Base-by-base conservation (phyloP, 2,329 filamentous ascomycete genomes). In the Sclerotinia glacialis region DNA sequence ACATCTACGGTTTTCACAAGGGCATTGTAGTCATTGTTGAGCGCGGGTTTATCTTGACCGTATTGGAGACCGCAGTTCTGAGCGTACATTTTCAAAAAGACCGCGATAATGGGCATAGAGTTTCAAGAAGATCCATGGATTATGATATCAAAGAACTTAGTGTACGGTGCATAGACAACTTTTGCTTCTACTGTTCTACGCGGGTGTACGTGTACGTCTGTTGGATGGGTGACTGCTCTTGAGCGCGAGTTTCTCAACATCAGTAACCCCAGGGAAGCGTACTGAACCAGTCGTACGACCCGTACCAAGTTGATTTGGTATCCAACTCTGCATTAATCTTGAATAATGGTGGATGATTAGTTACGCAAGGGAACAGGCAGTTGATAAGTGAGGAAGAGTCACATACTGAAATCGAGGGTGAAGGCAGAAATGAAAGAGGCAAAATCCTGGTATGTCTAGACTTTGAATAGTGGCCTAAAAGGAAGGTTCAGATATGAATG, bases 401-500 rank as follows among this genome's bases (percentile, higher is more conserved):
- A n/a, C 3, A 18, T 3, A 5, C 3, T 2, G 14, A 23, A 34
- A 7, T 31, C 4, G 5, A 23, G 12, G 16, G 6, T 5, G 12
- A 31, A 18, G 21, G 23, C 12, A 21, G 6, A 18, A 12, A 7
- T 14, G 1, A 11, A 60, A 16, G n/a, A 2, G 0, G 9, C 11
- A 9, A 18, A 3, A 1, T 21, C 5, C 1, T 18, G 8, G 4
- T 5, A 18, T 16, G 1, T 60, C 5, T 11, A 18, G 18, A 3
- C 2, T n/a, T 21, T 18, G 1, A n/a, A 2, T 6, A 9, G 11
- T 59, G 5, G 16, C 9, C 5, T 12, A 3, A 3, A 9, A 11
- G 2, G 1, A 7, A 5, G 12, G 2, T 1, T 5, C 5, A 3
- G 1, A 2, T 46, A 5, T 31, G 3, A 31, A 21, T 46, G 11